Evolutionary conservation across 2,329 filamentous ascomycete species (phyloP).

Genomic region (Cercospora janseana): DNA sequence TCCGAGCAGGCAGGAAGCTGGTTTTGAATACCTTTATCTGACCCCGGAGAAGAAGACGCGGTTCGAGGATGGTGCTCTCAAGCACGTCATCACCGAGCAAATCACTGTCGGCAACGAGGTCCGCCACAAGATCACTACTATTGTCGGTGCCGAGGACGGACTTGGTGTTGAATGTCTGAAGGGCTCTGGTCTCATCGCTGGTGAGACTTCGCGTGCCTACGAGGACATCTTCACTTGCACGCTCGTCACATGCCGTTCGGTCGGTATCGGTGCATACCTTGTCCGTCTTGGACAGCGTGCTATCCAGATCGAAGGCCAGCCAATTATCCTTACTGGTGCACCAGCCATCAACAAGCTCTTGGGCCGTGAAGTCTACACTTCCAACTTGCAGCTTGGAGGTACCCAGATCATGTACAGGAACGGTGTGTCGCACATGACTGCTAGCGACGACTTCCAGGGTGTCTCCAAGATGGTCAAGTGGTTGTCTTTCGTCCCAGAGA

Average conservation of each 20-base stretch:
- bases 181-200: conserved; percentile 95
- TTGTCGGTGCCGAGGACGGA: conserved; percentile 90
- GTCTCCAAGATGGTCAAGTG: conserved; percentile 97
- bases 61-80: conserved; percentile 73
- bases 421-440: conserved; percentile 98
- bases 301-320: conserved; percentile 97
- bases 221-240: conserved; percentile 99
- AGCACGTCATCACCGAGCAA: conserved; percentile 83
- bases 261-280: conserved; percentile 98
- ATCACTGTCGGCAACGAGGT: conserved; percentile 83
- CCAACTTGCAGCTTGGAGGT: conserved; percentile 96
- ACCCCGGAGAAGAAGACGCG: conserved; percentile 81
- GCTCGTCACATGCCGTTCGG: conserved; percentile 93
- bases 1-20: conserved; percentile 70
- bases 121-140: conserved; percentile 88
- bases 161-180: conserved; percentile 96
- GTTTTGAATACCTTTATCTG: conserved; percentile 97
- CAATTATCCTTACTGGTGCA: conserved; percentile 96
- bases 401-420: conserved; percentile 99
- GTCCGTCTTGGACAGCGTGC: conserved; percentile 97
- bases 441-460: conserved; percentile 95
- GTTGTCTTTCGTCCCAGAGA: conserved; percentile 96
- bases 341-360: conserved; percentile 97
- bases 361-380: conserved; percentile 97
- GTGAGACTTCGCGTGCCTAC: conserved; percentile 93